A percentile compares a stretch with the other conserved stretches of the same genome.
These are phyloP conservation scores for Aegilops speltoides DNA, from an alignment of 176 grass and related monocot genomes.

Conservation along the genomic window DNA sequence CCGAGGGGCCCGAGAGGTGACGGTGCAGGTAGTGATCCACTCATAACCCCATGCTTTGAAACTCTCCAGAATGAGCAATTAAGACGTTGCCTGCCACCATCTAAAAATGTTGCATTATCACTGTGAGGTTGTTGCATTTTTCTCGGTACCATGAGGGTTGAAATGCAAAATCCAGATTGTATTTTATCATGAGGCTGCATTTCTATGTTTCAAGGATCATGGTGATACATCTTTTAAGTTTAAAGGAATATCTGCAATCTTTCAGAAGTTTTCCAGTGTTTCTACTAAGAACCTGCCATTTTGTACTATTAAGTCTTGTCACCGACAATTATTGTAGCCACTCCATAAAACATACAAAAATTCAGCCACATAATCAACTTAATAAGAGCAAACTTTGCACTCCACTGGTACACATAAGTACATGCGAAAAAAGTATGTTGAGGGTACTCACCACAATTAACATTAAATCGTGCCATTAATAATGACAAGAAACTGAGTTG, in stretches of 20 bases:
- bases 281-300: not conserved
- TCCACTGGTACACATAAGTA: constrained; percentile 1
- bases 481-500: constrained; percentile 76
- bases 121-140: not conserved
- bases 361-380: constrained; percentile 8
- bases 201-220: not conserved
- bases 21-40: not conserved
- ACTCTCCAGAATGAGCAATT: not conserved
- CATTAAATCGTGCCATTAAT: constrained; percentile 70
- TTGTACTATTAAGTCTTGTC: not conserved
- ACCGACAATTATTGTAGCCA: not conserved
- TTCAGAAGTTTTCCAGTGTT: not conserved
- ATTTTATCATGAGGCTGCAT: not conserved
- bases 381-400: constrained; percentile 10
- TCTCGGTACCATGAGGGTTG: not conserved
- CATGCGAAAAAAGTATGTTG: not conserved
- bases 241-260: not conserved
- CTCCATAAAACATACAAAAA: not conserved
- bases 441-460: constrained; percentile 62
- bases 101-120: not conserved
- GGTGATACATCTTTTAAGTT: not conserved
- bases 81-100: not conserved
- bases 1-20: not conserved
- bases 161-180: not conserved
- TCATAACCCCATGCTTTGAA: not conserved